Percentiles rank a stretch among this genome's conserved stretches.
phyloP scores from a whole-genome alignment of 2,329 filamentous ascomycete genomes.

The Phoma sp. region DNA sequence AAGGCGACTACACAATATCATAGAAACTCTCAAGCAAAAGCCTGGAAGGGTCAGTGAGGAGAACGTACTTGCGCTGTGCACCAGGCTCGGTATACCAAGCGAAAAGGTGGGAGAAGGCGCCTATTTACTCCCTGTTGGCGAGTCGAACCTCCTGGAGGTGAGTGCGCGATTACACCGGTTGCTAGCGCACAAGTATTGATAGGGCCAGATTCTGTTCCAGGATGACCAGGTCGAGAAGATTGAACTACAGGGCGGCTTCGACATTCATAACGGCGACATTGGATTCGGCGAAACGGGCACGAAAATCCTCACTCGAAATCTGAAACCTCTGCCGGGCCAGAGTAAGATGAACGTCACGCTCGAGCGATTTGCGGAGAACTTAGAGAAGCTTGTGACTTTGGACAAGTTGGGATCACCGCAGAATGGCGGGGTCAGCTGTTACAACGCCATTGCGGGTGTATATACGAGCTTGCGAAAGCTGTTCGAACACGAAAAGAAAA shows the following conservation, averaged over 20 bases:
- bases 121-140: conserved; percentile 45
- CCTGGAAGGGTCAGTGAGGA: conserved; percentile 76
- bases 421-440: conserved; percentile 67
- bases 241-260: conserved; percentile 67
- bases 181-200: conserved; percentile 3
- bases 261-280: conserved; percentile 61
- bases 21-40: conserved; percentile 70
- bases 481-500: conserved; percentile 72
- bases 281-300: conserved; percentile 61
- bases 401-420: conserved; percentile 75
- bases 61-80: conserved; percentile 74
- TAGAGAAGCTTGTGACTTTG: conserved; percentile 71
- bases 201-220: conserved; percentile 36
- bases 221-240: conserved; percentile 61
- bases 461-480: conserved; percentile 73
- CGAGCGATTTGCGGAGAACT: conserved; percentile 72
- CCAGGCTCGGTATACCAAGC: conserved; percentile 67
- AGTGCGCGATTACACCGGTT: not conserved
- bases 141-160: conserved; percentile 29
- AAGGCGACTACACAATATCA: conserved; percentile 63
- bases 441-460: conserved; percentile 76
- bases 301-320: conserved; percentile 69
- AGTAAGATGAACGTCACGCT: conserved; percentile 73
- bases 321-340: conserved; percentile 65
- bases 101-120: conserved; percentile 35